A percentile compares a stretch with the other conserved stretches of the same genome.
phyloP scores from a whole-genome alignment of 164 flowering plant species.

The Pachysandra terminalis region DNA sequence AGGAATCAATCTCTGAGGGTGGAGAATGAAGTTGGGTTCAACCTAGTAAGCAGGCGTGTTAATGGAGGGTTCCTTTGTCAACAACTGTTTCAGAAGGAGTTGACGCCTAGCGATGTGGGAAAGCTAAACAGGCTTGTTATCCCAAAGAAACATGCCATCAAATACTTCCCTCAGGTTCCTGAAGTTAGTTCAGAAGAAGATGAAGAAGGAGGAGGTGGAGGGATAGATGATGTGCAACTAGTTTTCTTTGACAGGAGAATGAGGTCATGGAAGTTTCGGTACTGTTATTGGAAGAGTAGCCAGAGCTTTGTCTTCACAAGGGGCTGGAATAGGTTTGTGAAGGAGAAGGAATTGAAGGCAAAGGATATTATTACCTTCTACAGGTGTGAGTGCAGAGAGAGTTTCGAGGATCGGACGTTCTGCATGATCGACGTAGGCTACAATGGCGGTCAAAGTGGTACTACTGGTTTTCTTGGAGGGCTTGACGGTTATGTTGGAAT shows the following conservation, averaged over 20 bases:
- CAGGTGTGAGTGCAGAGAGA: constrained; percentile 24
- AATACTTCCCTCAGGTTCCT: constrained; percentile 41
- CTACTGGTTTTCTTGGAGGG: background rate
- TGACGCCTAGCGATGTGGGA: constrained; percentile 90
- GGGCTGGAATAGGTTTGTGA: constrained; percentile 76
- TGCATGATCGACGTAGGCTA: constrained; percentile 28
- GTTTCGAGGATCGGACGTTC: constrained; percentile 1
- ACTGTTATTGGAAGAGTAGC: constrained; percentile 88
- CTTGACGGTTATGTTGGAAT: background rate
- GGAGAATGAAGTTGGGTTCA: constrained; percentile 1
- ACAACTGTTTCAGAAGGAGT: constrained; percentile 75
- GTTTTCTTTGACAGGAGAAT: constrained; percentile 39
- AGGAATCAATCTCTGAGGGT: constrained; percentile 9
- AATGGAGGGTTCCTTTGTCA: constrained; percentile 21
- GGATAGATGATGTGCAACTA: constrained; percentile 31
- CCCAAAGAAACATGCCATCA: constrained; percentile 66
- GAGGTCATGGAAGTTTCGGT: constrained; percentile 66
- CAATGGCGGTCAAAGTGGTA: constrained; percentile 1
- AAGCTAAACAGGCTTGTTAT: constrained; percentile 84
- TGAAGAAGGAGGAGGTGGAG: constrained; percentile 14
- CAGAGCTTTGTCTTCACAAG: constrained; percentile 76
- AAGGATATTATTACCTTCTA: constrained; percentile 52
- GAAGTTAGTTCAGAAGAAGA: constrained; percentile 12
- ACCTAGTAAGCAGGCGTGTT: constrained; percentile 1
- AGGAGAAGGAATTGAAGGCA: constrained; percentile 50